Conservation (phyloP, 305 asterid species). For the Fraxinus paxiana region DNA sequence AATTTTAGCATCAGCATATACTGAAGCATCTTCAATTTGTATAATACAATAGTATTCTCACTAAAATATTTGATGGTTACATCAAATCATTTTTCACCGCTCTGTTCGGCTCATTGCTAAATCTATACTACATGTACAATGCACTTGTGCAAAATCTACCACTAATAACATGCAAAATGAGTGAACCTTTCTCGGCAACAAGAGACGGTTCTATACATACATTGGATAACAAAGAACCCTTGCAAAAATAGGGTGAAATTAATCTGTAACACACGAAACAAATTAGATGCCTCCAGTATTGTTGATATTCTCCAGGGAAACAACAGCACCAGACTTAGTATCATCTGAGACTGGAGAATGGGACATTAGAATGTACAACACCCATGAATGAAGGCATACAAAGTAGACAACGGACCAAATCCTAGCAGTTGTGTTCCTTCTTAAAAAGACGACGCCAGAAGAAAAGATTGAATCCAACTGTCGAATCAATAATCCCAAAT, state of each 20-base stretch:
- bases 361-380: constrained; percentile 58
- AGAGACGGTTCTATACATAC: neutral
- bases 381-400: constrained; percentile 71
- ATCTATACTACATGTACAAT: neutral
- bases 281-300: constrained; percentile 59
- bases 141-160: neutral
- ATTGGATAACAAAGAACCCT: neutral
- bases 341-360: constrained; percentile 60
- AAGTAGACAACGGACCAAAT: constrained; percentile 59
- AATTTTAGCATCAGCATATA: neutral
- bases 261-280: neutral
- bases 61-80: neutral
- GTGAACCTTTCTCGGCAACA: neutral
- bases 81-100: neutral
- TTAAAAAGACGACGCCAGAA: constrained; percentile 60
- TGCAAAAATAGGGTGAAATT: neutral
- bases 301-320: constrained; percentile 80
- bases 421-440: constrained; percentile 69
- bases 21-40: neutral
- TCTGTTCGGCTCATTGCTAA: neutral
- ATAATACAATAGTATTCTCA: neutral
- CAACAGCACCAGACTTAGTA: constrained; percentile 55
- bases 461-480: constrained; percentile 75
- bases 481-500: constrained; percentile 67
- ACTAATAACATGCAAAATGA: neutral